Base-by-base conservation (phyloP, 768 basidiomycete species). In the Tulasnella sp. region DNA sequence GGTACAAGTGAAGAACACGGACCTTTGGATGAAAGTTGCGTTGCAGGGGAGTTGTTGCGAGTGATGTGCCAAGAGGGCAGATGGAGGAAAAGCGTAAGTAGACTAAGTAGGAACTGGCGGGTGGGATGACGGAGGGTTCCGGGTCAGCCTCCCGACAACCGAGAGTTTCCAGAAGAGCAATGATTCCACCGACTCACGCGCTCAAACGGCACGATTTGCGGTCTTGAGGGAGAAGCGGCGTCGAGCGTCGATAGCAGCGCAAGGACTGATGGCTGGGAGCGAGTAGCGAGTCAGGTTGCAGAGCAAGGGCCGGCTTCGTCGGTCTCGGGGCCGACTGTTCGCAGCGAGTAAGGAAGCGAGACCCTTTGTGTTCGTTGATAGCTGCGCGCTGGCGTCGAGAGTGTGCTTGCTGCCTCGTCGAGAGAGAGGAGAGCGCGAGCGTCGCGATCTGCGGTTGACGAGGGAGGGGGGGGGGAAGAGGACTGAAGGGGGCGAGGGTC, bases 221-320 rank as follows among this genome's bases (percentile, higher is more conserved):
- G 57, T 3, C 29, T 11, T n/a, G 26, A 29, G 29, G 11, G 9
- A 9, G 51, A 55, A 26, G n/a, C 29, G 57, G 10, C 9, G 57
- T 61, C n/a, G 57, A 26, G 23, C 23, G 57, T 61, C 57, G 57
- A 29, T 0, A 26, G 57, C 57, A 61, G 57, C 26, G 57, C 57
- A 61, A 61, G 57, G 57, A 61, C 11, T 61, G 57, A 29, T 13
- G 6, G 57, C 10, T 23, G 57, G 57, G n/a, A 61, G 13, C 11
- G 57, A 16, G 57, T 29, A 23, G 57, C 57, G 57, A 61, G 57
- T 61, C 57, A 61, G 57, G 57, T 61, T n/a, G 55, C 23, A 57
- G 23, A 57, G 57, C 57, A 61, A 26, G n/a, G n/a, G 57, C n/a
- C 57, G 57, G 57, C 57, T 61, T 61, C 57, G 57, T 61, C 57